Base-by-base conservation (phyloP, 345 rosid species). In the Eucalyptus dawsonii region DNA sequence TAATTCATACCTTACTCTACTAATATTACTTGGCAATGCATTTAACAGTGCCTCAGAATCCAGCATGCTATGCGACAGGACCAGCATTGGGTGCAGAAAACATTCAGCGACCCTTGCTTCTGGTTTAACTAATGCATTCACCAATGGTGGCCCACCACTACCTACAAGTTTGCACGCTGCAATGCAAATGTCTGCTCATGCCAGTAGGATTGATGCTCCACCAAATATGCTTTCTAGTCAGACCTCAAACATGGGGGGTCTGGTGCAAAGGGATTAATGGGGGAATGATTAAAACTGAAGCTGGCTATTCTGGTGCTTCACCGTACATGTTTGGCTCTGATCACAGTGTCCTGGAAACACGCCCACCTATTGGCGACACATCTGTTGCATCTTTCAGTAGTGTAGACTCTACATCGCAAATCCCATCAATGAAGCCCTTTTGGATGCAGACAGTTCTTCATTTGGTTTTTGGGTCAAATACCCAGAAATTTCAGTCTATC, bases 401-500 rank as follows among this genome's bases (percentile, higher is more conserved):
- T 15, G 94, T 93, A 45, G 99, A 95, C 88, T 95, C 99, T 88
- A 93, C 92, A 90, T 92, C 97, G 27, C 99, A 96, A 90, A n/a
- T n/a, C 92, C 97, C 72, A 89, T 96, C 89, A 89, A 92, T 89
- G 99, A 97, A 85, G 62, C 95, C 80, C 93, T 96, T 89, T 90
- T 96, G 91, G 99, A 98, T 90, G 93, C 95, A 34, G 99, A 96
- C 90, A 88, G 93, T 89, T 91, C 98, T 89, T 91, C 96, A 49
- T 95, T 93, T 92, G 99, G 99, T 89, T 93, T 93, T 90, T 98
- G 92, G 94, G 95, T 91, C 96, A 93, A 88, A 95, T 98, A 87
- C 96, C 99, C 91, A 93, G 96, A 88, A 95, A 88, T 93, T 96
- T 98, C 93, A 98, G 99, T 92, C 96, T 98, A 29, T 96, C 99